Conservation (phyloP, 2,329 filamentous ascomycete genomes). For the Aspergillus sp. region DNA sequence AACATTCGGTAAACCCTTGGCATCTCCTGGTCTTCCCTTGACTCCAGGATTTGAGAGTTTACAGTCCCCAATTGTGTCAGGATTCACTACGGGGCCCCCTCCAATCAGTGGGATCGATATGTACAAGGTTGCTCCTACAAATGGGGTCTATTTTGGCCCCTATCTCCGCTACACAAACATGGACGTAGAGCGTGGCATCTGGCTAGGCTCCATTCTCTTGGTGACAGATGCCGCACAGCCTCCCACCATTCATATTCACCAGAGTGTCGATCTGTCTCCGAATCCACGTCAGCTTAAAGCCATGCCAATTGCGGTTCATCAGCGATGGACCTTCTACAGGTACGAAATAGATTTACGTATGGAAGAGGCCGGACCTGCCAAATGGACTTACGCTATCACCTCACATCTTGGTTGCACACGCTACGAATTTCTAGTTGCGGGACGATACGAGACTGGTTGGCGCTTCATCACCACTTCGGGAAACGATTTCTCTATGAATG, state of each 20-base stretch:
- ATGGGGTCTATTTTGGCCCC: conserved; percentile 96
- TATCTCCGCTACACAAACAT: conserved; percentile 97
- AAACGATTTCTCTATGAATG: conserved; percentile 90
- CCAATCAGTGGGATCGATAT: conserved; percentile 86
- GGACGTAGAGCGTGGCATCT: conserved; percentile 86
- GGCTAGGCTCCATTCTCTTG: conserved; percentile 91
- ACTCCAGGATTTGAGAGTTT: conserved; percentile 85
- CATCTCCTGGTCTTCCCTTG: conserved; percentile 79
- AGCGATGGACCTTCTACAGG: conserved; percentile 93
- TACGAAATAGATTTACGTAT: conserved; percentile 90
- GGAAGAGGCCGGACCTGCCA: conserved; percentile 73
- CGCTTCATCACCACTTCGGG: conserved; percentile 94
- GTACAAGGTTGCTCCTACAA: conserved; percentile 91
- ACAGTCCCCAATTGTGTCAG: conserved; percentile 73
- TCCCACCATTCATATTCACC: conserved; percentile 93
- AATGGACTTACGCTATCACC: conserved; percentile 98
- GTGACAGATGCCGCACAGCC: conserved; percentile 89
- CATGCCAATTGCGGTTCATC: conserved; percentile 81
- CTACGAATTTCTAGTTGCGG: conserved; percentile 95
- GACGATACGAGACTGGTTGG: conserved; percentile 87
- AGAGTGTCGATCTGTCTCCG: conserved; percentile 85
- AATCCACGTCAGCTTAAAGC: conserved; percentile 86
- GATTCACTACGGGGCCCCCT: conserved; percentile 79
- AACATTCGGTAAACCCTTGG: conserved; percentile 58
- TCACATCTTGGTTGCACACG: conserved; percentile 96